Base-by-base conservation (phyloP, 441 rosid species). In the Pelargonium fulgidum region DNA sequence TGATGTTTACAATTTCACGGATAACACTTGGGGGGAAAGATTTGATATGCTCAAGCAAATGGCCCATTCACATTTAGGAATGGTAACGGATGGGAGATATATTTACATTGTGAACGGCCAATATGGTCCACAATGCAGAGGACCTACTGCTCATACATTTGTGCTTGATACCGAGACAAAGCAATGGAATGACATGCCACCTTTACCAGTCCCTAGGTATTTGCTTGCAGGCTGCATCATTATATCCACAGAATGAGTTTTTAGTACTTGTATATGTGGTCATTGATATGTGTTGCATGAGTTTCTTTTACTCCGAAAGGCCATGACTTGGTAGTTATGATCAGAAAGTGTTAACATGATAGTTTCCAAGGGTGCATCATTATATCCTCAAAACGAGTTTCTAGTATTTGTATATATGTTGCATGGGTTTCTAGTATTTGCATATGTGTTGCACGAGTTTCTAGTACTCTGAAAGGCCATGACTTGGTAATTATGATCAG, bases 41-140 rank as follows among this genome's bases (percentile, higher is more conserved):
- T 88, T 91, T 76, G 90, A 86, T 79, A 94, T 91, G 96, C 97
- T 96, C 0, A 91, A 89, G 80, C 96, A 91, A 79, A 94, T 94
- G 99, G 97, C 98, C 7, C 97, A 94, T 82, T 94, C 99, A 8
- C 98, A 94, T 75, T 89, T 94, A 79, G 99, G 97, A 76, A 92
- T 94, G 98, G 98, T 82, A 17, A 87, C 97, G 0, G 98, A 94
- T 82, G 98, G 97, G 73, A 76, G 96, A 72, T 92, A 84, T 76
- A 88, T 94, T 36, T 94, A 91, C 71, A 72, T 89, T 42, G 91
- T 93, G 39, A 83, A 87, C 0, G 99, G 99, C 68, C 97, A 93
- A 69, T 89, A 84, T 77, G 97, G 97, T 76, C 99, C 99, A 50
- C 97, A 94, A 68, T 91, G 97, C 70, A 85, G 97, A 78, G 96